Evolutionary conservation across 768 basidiomycete species (phyloP).

Genomic region (Baorangia bicolor): DNA sequence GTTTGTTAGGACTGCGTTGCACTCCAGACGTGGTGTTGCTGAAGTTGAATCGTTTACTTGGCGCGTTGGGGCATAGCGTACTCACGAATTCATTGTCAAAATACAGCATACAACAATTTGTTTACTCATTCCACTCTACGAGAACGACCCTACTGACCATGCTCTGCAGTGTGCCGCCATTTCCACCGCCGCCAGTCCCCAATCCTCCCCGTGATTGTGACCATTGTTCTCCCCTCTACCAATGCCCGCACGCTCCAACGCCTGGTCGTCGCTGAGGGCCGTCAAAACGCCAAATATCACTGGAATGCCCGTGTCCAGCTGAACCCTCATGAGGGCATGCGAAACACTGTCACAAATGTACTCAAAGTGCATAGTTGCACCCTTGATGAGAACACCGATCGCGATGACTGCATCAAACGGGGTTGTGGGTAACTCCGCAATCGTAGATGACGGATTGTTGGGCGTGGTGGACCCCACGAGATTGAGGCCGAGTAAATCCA

Average conservation of each 20-base stretch:
- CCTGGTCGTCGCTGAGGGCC: slow-evolving; percentile 90
- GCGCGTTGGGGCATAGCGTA: neutral
- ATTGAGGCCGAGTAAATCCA: slow-evolving; percentile 68
- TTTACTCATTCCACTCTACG: slow-evolving; percentile 7
- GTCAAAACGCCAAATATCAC: slow-evolving; percentile 98
- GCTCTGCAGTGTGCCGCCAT: slow-evolving; percentile 68
- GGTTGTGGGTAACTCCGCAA: slow-evolving; percentile 43
- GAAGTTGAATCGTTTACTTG: neutral
- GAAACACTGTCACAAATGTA: slow-evolving; percentile 96
- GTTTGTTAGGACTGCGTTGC: neutral
- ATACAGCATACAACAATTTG: slow-evolving; percentile 7
- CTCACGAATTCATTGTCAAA: neutral
- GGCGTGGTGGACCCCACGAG: slow-evolving; percentile 39
- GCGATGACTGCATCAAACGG: slow-evolving; percentile 97
- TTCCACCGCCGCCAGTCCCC: slow-evolving; percentile 96
- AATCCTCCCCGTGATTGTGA: slow-evolving; percentile 98
- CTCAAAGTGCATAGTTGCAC: slow-evolving; percentile 98
- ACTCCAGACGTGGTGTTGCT: neutral
- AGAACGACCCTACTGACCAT: slow-evolving; percentile 72
- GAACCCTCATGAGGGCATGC: slow-evolving; percentile 91
- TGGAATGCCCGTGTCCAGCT: slow-evolving; percentile 90
- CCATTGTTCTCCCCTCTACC: slow-evolving; percentile 67
- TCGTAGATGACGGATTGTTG: slow-evolving; percentile 26
- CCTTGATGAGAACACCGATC: slow-evolving; percentile 97
- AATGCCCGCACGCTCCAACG: slow-evolving; percentile 90